Percentiles rank a stretch among this genome's conserved stretches.
phyloP scores from a whole-genome alignment of 805 yeast genomes.

The Lipomyces chichibuensis region DNA sequence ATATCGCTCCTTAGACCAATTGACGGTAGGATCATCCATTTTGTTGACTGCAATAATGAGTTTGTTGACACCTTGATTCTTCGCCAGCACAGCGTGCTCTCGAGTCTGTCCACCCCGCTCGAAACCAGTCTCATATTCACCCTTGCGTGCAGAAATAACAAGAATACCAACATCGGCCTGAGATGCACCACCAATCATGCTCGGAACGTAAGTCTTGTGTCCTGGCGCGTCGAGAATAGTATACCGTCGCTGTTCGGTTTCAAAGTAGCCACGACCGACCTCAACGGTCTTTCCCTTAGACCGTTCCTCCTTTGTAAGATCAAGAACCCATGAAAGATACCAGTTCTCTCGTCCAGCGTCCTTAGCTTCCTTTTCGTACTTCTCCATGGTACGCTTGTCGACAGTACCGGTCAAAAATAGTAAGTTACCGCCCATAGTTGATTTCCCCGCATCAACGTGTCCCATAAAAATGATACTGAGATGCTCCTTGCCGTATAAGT shows the following conservation, averaged over 20 bases:
- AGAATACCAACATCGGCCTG: slow-evolving; percentile 98
- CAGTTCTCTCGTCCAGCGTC: slow-evolving; percentile 99
- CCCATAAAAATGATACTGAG: slow-evolving; percentile 98
- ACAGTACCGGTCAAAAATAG: slow-evolving; percentile 93
- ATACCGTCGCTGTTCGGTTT: slow-evolving; percentile 96
- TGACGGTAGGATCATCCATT: slow-evolving; percentile 98
- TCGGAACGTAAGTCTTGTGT: slow-evolving; percentile 97
- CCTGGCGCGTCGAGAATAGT: slow-evolving; percentile 99
- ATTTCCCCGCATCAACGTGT: slow-evolving; percentile 99
- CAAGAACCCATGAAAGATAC: slow-evolving; percentile 99
- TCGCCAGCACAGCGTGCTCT: slow-evolving; percentile 96
- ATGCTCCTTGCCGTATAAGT: slow-evolving; percentile 96
- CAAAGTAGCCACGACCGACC: slow-evolving; percentile 97
- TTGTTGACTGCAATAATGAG: slow-evolving; percentile 92
- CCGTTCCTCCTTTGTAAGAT: slow-evolving; percentile 98
- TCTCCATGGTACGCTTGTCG: slow-evolving; percentile 97
- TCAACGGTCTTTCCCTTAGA: slow-evolving; percentile 98
- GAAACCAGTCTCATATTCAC: slow-evolving; percentile 99
- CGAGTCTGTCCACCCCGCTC: slow-evolving; percentile 99
- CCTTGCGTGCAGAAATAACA: slow-evolving; percentile 97
- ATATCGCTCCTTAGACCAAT: slow-evolving; percentile 94
- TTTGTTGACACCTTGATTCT: slow-evolving; percentile 97
- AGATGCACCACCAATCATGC: slow-evolving; percentile 99
- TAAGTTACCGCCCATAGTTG: slow-evolving; percentile 98
- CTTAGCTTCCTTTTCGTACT: slow-evolving; percentile 96